Evolutionary conservation across 352 stramenopile genomes (phyloP).

Genomic region (Globisporangium uncinulatum): DNA sequence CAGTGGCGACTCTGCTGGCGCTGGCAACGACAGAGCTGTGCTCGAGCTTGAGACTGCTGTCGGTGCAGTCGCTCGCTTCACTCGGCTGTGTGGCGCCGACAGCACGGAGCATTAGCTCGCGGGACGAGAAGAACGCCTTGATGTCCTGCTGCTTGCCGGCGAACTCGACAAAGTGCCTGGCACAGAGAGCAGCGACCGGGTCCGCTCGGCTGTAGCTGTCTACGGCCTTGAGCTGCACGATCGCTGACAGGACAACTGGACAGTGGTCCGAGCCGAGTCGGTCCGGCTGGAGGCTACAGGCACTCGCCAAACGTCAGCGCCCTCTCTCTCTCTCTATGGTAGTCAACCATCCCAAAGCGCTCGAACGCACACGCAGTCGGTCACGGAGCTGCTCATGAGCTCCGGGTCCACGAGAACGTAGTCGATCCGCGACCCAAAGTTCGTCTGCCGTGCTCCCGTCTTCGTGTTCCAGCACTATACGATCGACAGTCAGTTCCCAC

Average conservation of each 20-base stretch:
- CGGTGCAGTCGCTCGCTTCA: neutral
- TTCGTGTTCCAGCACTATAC: conserved; percentile 82
- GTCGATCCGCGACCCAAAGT: conserved; percentile 89
- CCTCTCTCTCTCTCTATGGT: neutral
- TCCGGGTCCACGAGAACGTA: conserved; percentile 77
- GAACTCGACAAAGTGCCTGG: conserved; percentile 73
- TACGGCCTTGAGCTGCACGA: conserved; percentile 25
- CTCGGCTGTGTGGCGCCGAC: neutral
- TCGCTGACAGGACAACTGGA: conserved; percentile 46
- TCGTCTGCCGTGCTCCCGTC: conserved; percentile 82
- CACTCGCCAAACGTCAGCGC: neutral
- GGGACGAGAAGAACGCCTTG: conserved; percentile 27
- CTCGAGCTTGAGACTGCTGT: conserved; percentile 1
- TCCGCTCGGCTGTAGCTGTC: conserved; percentile 13
- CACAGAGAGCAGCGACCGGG: conserved; percentile 46
- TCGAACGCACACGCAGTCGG: conserved; percentile 47
- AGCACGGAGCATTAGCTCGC: neutral
- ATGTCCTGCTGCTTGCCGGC: conserved; percentile 71
- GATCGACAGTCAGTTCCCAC: neutral
- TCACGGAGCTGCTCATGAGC: conserved; percentile 39
- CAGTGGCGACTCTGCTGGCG: neutral
- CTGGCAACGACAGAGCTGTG: neutral
- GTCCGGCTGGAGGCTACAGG: conserved; percentile 39
- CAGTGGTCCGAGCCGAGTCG: conserved; percentile 77
- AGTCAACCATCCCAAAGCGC: neutral